Conservation (phyloP, 257 asterid species). For the Cinchona pubescens region DNA sequence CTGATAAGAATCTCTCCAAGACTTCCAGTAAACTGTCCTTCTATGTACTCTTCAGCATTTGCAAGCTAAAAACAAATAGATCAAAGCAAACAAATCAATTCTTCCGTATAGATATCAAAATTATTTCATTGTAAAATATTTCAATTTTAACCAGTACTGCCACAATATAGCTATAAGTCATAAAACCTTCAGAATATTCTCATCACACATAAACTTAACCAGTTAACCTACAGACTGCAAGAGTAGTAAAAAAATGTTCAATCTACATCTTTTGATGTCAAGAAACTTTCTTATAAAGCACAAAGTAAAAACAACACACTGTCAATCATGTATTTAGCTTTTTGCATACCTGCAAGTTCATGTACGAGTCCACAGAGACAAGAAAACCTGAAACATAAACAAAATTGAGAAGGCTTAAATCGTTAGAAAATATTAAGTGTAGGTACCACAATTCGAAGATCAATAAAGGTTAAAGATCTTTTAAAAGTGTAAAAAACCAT, state of each 20-base stretch:
- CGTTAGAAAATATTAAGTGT: not conserved
- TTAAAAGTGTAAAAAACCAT: not conserved
- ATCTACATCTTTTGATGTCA: not conserved
- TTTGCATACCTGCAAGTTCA: slow-evolving; percentile 83
- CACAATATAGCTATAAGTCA: not conserved
- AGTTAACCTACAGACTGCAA: not conserved
- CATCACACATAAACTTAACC: not conserved
- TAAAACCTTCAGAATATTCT: not conserved
- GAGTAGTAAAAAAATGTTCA: not conserved
- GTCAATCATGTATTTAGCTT: not conserved
- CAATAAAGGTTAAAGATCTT: not conserved
- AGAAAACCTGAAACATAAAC: slow-evolving; percentile 60
- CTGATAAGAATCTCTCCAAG: slow-evolving; percentile 73
- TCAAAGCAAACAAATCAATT: not conserved
- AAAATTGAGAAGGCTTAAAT: slow-evolving; percentile 5
- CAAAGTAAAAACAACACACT: not conserved
- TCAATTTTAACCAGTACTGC: not conserved
- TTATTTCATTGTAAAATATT: not conserved
- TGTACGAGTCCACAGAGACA: slow-evolving; percentile 93
- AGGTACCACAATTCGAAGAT: not conserved
- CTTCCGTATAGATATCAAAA: not conserved
- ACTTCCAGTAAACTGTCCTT: slow-evolving; percentile 79
- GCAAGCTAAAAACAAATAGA: slow-evolving; percentile 61
- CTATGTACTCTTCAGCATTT: slow-evolving; percentile 84
- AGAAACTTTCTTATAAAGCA: not conserved